These are phyloP conservation scores for Phragmites australis DNA, from an alignment of 176 grass and related monocot genomes.

Conservation along the genomic window DNA sequence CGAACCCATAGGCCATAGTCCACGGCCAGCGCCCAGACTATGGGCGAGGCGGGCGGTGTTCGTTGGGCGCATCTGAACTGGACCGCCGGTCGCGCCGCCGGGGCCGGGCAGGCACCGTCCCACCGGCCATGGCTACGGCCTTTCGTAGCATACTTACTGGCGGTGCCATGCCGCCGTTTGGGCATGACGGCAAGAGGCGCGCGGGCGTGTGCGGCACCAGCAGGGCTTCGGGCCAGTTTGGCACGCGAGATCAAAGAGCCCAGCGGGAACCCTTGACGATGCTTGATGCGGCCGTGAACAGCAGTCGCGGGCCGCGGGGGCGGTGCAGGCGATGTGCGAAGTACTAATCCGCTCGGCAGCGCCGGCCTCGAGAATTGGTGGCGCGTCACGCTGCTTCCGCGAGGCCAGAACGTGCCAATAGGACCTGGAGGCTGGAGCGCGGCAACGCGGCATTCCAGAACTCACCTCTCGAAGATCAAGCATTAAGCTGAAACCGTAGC, in stretches of 20 bases:
- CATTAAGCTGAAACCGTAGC: neutral
- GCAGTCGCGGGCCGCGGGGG: too few species aligned
- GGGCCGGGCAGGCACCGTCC: neutral
- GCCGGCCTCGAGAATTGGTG: neutral
- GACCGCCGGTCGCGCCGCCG: neutral
- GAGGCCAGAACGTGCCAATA: neutral
- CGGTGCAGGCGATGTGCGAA: too few species aligned
- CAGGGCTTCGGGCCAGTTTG: neutral
- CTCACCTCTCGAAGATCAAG: neutral
- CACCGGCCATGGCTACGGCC: too few species aligned
- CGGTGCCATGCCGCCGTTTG: too few species aligned
- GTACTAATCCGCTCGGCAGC: too few species aligned
- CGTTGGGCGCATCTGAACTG: neutral
- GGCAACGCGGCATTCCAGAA: too few species aligned
- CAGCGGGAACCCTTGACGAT: neutral
- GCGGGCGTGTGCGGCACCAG: neutral
- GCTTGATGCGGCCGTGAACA: too few species aligned
- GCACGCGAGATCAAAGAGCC: neutral
- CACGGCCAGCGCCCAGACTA: too few species aligned
- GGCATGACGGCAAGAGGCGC: neutral
- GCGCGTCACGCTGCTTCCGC: too few species aligned
- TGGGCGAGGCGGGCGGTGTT: neutral
- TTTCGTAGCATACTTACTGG: too few species aligned
- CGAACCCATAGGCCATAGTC: too few species aligned
- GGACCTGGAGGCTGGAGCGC: neutral